Conservation (phyloP, 164 flowering plant genomes). For the Cinnamomum chago region DNA sequence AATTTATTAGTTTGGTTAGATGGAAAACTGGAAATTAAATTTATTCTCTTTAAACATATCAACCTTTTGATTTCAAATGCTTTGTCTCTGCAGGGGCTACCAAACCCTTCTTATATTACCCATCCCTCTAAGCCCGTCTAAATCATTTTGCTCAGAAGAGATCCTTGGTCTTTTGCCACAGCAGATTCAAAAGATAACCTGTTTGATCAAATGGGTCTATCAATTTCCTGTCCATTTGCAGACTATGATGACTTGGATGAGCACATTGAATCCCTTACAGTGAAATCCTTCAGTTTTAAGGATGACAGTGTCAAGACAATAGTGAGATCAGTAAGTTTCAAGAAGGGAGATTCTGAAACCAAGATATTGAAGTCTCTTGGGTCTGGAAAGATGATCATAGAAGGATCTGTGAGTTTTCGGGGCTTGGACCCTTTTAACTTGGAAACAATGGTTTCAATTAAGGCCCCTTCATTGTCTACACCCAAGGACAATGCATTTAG, state of each 20-base stretch:
- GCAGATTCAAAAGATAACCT: constrained; percentile 6
- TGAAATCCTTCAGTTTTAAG: constrained; percentile 53
- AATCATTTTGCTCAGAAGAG: neutral
- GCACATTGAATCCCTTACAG: constrained; percentile 39
- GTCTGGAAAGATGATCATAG: constrained; percentile 24
- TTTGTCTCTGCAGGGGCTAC: neutral
- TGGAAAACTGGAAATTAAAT: too few species aligned
- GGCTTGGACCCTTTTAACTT: constrained; percentile 15
- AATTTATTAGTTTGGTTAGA: too few species aligned
- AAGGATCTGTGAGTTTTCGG: constrained; percentile 53
- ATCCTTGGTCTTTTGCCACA: neutral
- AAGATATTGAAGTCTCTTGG: constrained; percentile 34
- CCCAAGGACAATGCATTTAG: constrained; percentile 1
- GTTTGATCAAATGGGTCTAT: constrained; percentile 49
- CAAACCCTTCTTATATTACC: neutral
- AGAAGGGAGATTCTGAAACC: constrained; percentile 37
- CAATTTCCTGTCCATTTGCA: constrained; percentile 56
- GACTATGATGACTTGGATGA: constrained; percentile 35
- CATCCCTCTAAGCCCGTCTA: neutral
- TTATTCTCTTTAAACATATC: neutral
- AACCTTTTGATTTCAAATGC: neutral
- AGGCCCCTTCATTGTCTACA: constrained; percentile 13
- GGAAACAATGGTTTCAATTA: constrained; percentile 37
- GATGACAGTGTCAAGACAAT: constrained; percentile 39
- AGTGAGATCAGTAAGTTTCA: constrained; percentile 51